Conservation (phyloP, 352 stramenopile species). For the Globisporangium iwayamae region DNA sequence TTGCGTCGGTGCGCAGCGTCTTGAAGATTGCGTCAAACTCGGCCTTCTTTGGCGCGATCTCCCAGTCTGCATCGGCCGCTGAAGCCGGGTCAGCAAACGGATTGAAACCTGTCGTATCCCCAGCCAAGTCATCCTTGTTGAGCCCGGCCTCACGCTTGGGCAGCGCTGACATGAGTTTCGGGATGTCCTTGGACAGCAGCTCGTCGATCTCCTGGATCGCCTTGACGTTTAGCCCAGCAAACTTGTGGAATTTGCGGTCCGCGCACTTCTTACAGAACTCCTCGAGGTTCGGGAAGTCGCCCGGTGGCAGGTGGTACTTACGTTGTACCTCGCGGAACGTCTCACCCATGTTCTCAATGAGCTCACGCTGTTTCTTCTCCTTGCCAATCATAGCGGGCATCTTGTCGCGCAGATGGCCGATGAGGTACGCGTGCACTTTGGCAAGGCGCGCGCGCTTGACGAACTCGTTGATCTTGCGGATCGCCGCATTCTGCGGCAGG, state of each 20-base stretch:
- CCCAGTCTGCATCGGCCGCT: slow-evolving; percentile 47
- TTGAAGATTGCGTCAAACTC: slow-evolving; percentile 87
- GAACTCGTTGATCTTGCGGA: slow-evolving; percentile 94
- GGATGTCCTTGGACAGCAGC: slow-evolving; percentile 96
- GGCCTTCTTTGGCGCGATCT: slow-evolving; percentile 55
- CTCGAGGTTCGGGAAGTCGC: slow-evolving; percentile 93
- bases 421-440: slow-evolving; percentile 97
- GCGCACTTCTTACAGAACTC: slow-evolving; percentile 82
- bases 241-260: slow-evolving; percentile 90
- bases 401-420: slow-evolving; percentile 94
- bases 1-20: slow-evolving; percentile 50
- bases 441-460: slow-evolving; percentile 94
- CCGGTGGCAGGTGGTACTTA: slow-evolving; percentile 94
- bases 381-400: slow-evolving; percentile 98
- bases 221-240: slow-evolving; percentile 91
- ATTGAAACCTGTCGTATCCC: slow-evolving; percentile 18
- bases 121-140: slow-evolving; percentile 6
- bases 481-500: slow-evolving; percentile 94
- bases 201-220: slow-evolving; percentile 97
- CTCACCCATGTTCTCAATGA: slow-evolving; percentile 93
- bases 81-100: slow-evolving; percentile 25
- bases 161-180: slow-evolving; percentile 85
- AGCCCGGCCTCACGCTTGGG: slow-evolving; percentile 44
- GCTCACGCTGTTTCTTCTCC: slow-evolving; percentile 95
- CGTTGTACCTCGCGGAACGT: slow-evolving; percentile 97